Percentiles rank a stretch among this genome's conserved stretches.
These are phyloP conservation scores for Pseudoscleropodium purum DNA, from an alignment of 225 moss, liverwort and hornwort genomes.

Conservation along the genomic window DNA sequence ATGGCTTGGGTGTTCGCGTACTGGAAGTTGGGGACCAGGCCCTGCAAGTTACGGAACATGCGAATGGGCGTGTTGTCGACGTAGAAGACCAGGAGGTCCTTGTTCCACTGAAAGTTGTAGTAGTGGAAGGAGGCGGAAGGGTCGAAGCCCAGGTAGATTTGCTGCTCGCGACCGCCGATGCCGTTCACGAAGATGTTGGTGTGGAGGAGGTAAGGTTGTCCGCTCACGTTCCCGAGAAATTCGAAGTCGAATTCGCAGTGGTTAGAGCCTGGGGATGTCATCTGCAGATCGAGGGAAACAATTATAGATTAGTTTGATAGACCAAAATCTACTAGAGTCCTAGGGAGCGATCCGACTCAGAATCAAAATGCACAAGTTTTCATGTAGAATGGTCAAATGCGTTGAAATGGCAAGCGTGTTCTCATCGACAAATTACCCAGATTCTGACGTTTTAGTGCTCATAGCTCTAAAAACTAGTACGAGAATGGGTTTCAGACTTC, in stretches of 20 bases:
- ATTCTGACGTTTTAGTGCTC: not conserved
- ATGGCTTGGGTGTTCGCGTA: slow-evolving; percentile 46
- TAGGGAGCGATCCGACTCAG: too few species aligned
- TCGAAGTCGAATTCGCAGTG: slow-evolving; percentile 55
- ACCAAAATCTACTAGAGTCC: not conserved
- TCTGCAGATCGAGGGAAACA: not conserved
- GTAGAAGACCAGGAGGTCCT: slow-evolving; percentile 32
- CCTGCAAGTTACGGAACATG: slow-evolving; percentile 48
- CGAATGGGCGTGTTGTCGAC: slow-evolving; percentile 64
- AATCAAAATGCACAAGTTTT: not conserved
- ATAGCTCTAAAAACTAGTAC: not conserved
- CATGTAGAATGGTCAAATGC: not conserved
- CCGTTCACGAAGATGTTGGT: slow-evolving; percentile 37
- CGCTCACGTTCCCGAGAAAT: slow-evolving; percentile 27
- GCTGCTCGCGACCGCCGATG: slow-evolving; percentile 31
- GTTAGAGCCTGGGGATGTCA: slow-evolving; percentile 7
- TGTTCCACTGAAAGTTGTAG: slow-evolving; percentile 37
- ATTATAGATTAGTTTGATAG: too few species aligned
- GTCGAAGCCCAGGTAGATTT: slow-evolving; percentile 30
- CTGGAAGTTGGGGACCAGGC: not conserved
- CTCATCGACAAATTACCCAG: not conserved
- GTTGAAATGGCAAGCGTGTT: not conserved
- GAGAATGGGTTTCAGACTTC: too few species aligned
- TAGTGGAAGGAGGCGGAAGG: slow-evolving; percentile 23
- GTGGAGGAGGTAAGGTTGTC: slow-evolving; percentile 34